Percentiles rank a stretch among this genome's conserved stretches.
These are phyloP conservation scores for Asterochloris sp. DNA, from an alignment of 139 green algal genomes.

Conservation along the genomic window DNA sequence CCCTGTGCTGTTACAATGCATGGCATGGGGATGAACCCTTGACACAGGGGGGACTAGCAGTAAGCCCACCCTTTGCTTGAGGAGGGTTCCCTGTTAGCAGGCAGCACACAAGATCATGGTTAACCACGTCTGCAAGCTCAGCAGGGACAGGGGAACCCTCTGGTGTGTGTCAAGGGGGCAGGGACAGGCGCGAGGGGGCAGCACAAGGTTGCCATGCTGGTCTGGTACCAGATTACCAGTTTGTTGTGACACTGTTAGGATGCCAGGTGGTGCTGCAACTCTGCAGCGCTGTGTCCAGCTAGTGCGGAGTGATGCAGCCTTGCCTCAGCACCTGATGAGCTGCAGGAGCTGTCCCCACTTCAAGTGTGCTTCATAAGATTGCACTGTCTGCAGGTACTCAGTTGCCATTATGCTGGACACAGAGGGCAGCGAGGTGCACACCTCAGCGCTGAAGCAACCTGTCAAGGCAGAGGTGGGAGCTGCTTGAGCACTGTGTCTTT, in stretches of 20 bases:
- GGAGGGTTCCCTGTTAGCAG: too few relatives aligned
- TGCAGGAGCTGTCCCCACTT: not conserved
- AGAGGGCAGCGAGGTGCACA: constrained; percentile 82
- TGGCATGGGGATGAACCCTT: too few relatives aligned
- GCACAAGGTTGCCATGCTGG: not conserved
- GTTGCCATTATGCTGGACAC: constrained; percentile 84
- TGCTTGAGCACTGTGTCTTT: too few relatives aligned
- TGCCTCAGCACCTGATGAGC: too few relatives aligned
- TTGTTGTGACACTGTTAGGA: not conserved
- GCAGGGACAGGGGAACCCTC: too few relatives aligned
- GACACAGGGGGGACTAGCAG: too few relatives aligned
- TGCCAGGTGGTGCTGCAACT: not conserved
- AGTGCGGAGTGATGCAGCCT: too few relatives aligned
- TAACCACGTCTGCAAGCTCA: too few relatives aligned
- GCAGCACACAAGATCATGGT: too few relatives aligned
- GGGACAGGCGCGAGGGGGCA: not conserved
- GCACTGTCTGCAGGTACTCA: constrained; percentile 37
- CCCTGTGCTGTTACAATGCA: too few relatives aligned
- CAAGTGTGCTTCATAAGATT: not conserved
- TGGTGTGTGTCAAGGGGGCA: too few relatives aligned
- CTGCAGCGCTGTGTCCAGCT: not conserved
- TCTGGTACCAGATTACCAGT: not conserved
- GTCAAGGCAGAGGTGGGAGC: constrained; percentile 47
- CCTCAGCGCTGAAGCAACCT: constrained; percentile 45
- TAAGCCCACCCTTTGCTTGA: too few relatives aligned